phyloP scores from a whole-genome alignment of 176 grass and related monocot species.

The Triticum urartu region DNA sequence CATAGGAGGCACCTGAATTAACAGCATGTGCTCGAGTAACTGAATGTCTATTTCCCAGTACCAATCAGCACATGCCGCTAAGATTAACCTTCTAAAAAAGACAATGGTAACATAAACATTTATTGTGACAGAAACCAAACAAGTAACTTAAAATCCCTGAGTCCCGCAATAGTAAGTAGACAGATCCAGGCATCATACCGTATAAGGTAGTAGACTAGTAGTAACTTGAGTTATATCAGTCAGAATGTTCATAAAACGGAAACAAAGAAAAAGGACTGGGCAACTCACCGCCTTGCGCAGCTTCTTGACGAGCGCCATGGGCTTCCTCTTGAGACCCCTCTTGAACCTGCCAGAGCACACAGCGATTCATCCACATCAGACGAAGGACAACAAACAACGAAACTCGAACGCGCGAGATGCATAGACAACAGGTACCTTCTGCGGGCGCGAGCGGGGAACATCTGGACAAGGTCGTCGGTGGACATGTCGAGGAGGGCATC shows the following conservation, averaged over 20 bases:
- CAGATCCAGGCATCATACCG: not conserved
- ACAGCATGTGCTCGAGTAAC: too few relatives aligned
- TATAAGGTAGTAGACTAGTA: not conserved
- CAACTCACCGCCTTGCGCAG: slow-evolving; percentile 83
- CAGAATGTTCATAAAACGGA: not conserved
- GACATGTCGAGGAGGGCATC: slow-evolving; percentile 95
- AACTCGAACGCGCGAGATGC: not conserved
- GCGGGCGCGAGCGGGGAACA: slow-evolving; percentile 79
- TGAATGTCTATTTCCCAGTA: not conserved
- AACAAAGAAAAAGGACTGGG: not conserved
- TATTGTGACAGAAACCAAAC: not conserved
- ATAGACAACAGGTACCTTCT: slow-evolving; percentile 51
- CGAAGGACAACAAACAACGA: not conserved
- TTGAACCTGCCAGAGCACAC: slow-evolving; percentile 52
- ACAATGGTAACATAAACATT: not conserved
- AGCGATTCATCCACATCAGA: not conserved
- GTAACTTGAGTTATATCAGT: not conserved
- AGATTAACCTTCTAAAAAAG: too few relatives aligned
- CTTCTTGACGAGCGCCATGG: slow-evolving; percentile 95
- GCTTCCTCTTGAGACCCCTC: slow-evolving; percentile 95
- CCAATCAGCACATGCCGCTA: not conserved
- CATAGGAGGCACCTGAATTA: too few relatives aligned
- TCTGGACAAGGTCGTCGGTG: slow-evolving; percentile 93
- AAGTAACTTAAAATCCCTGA: not conserved
- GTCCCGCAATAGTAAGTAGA: not conserved